Evolutionary conservation across 2,329 filamentous ascomycete species (phyloP), one percentile per base, ranked within the genome.

Genomic region (Ceratocystis variospora): DNA sequence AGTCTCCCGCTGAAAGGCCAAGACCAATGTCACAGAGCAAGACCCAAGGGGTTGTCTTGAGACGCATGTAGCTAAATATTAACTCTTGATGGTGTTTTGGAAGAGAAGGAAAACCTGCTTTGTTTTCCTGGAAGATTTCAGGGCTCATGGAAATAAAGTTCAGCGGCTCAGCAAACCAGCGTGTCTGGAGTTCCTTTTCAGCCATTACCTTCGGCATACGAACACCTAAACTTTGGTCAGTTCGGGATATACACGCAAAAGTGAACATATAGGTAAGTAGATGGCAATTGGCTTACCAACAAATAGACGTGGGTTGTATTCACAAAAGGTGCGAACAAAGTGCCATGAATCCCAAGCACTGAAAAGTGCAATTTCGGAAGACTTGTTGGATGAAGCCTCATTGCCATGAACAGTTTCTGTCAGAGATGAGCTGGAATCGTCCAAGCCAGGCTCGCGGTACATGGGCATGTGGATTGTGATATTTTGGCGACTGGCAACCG

Each of bases 311-410:
- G 82, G 77, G 75, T 87, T 87, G 76, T 99, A 97, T 77, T 87
- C 88, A 81, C 91, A 96, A 67, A 90, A 79, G 64, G 86, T 87
- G 64, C 94, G 83, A 72, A 99, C 88, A 25, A 87, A 81, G 74
- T 99, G 87, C 94, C 94, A 99, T 0, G 88, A 87, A 75, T 97
- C 92, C 95, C 95, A 99, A 1, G 87, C 82, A 64, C 86, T 86
- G 75, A 90, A 94, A 0, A 88, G 75, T 71, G 93, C 87, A 68
- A 87, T 77, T 25, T 84, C 80, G 41, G 79, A 80, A 37, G 79
- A 77, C 44, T 75, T 70, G 12, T 75, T 73, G 1, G 75, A 68
- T 68, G 59, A 28, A 12, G 50, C n/a, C 53, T 64, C 80, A 33
- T 3, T 55, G n/a, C 61, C 63, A n/a, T 66, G 46, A 7, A 66